Evolutionary conservation across 1,284 basidiomycete species (phyloP).

Genomic region (Singerocomus inundabilis): DNA sequence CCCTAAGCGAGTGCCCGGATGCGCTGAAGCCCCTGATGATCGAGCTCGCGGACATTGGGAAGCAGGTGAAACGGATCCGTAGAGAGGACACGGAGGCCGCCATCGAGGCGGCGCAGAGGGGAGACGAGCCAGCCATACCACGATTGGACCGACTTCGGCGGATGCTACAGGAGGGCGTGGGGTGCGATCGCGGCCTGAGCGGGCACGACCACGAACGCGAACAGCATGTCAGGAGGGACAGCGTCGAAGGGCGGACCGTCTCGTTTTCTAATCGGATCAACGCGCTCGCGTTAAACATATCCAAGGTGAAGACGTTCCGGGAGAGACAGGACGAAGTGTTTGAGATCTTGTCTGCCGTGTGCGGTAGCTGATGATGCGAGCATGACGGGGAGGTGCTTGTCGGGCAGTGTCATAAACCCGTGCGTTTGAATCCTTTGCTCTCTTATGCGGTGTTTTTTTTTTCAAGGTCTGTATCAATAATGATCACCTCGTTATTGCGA

Average conservation of each 20-base stretch:
- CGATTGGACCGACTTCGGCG: constrained; percentile 58
- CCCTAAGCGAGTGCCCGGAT: constrained; percentile 54
- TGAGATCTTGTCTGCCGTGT: constrained; percentile 43
- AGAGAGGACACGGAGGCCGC: constrained; percentile 56
- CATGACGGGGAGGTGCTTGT: too few species aligned
- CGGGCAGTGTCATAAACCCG: too few species aligned
- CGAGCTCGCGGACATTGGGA: constrained; percentile 62
- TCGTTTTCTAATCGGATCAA: constrained; percentile 74
- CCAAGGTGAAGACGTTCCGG: constrained; percentile 62
- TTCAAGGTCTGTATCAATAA: too few species aligned
- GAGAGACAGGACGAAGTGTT: constrained; percentile 73
- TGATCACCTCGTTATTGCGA: not conserved
- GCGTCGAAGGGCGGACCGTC: constrained; percentile 60
- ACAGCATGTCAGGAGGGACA: constrained; percentile 38
- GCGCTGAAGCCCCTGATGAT: constrained; percentile 64
- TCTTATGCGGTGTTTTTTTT: too few species aligned
- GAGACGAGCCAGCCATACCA: constrained; percentile 44
- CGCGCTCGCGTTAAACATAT: constrained; percentile 66
- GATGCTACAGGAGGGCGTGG: constrained; percentile 62
- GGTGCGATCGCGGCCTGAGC: constrained; percentile 29
- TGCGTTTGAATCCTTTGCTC: too few species aligned
- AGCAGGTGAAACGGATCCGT: constrained; percentile 47
- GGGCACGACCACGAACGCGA: constrained; percentile 26
- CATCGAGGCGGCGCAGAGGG: constrained; percentile 46
- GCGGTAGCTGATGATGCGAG: constrained; percentile 20